Evolutionary conservation across 257 asterid species (phyloP).

Genomic region (Misopates orontium): DNA sequence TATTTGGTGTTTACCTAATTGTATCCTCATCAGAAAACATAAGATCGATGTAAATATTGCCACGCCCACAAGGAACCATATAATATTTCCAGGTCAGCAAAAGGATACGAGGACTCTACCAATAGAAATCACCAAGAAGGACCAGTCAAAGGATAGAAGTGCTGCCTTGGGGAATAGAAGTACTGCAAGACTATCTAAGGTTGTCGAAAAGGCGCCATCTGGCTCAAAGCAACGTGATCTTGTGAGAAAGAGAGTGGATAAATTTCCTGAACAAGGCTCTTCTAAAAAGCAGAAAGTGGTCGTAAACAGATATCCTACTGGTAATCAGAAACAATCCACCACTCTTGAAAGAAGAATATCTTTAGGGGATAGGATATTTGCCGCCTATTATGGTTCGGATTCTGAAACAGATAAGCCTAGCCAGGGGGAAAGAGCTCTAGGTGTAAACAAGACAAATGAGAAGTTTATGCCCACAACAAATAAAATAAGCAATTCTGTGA

Average conservation of each 20-base stretch:
- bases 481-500: conserved; percentile 30
- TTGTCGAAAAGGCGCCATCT: conserved; percentile 38
- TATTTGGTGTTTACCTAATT: conserved; percentile 16
- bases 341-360: conserved; percentile 35
- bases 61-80: conserved; percentile 73
- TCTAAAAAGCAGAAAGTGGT: conserved; percentile 42
- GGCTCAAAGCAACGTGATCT: conserved; percentile 33
- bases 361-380: conserved; percentile 46
- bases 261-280: conserved; percentile 28
- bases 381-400: conserved; percentile 27
- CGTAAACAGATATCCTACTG: conserved; percentile 31
- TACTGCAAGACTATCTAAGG: conserved; percentile 36
- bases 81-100: conserved; percentile 63
- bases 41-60: conserved; percentile 43
- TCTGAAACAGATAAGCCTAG: conserved; percentile 37
- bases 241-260: conserved; percentile 42
- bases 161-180: conserved; percentile 30
- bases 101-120: conserved; percentile 30
- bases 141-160: conserved; percentile 26
- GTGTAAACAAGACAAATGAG: conserved; percentile 34
- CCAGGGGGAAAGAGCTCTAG: conserved; percentile 21
- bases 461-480: conserved; percentile 37
- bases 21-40: conserved; percentile 56
- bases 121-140: conserved; percentile 31
- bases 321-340: conserved; percentile 33